These are phyloP conservation scores for Lentinula lateritia DNA, from an alignment of 768 basidiomycete species.

Conservation along the genomic window DNA sequence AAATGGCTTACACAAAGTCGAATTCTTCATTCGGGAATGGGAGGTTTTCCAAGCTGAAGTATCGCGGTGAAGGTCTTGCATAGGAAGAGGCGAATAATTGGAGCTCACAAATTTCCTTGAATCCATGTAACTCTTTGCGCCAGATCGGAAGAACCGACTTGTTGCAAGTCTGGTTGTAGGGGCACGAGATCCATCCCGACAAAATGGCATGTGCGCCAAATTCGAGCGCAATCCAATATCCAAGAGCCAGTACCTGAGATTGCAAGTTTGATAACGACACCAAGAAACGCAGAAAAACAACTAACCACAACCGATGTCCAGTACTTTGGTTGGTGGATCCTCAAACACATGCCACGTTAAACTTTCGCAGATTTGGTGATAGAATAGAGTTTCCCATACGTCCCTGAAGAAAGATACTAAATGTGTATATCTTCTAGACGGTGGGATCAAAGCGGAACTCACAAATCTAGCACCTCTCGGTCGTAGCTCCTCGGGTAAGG, in stretches of 20 bases:
- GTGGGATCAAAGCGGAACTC: constrained; percentile 25
- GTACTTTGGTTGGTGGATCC: constrained; percentile 55
- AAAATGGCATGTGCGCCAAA: constrained; percentile 62
- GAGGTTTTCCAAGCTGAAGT: constrained; percentile 54
- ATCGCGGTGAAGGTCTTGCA: constrained; percentile 1
- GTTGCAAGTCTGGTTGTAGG: constrained; percentile 62
- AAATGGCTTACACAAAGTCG: constrained; percentile 60
- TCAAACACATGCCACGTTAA: constrained; percentile 63
- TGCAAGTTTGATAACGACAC: background rate
- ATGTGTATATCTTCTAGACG: constrained; percentile 1
- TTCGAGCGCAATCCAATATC: constrained; percentile 59
- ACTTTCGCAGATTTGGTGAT: constrained; percentile 48
- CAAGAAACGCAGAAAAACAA: constrained; percentile 2
- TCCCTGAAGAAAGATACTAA: constrained; percentile 37
- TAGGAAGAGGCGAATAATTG: background rate
- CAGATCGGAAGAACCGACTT: constrained; percentile 51
- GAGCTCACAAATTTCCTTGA: constrained; percentile 63
- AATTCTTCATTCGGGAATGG: constrained; percentile 72
- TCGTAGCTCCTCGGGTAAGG: constrained; percentile 71
- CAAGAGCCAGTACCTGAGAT: constrained; percentile 61
- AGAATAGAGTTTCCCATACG: constrained; percentile 60
- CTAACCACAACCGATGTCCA: constrained; percentile 73
- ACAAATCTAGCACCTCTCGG: constrained; percentile 60
- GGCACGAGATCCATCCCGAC: constrained; percentile 71
- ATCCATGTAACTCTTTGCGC: constrained; percentile 65